These are phyloP conservation scores for Pulveroboletus sp. DNA, from an alignment of 768 basidiomycete genomes.

Conservation along the genomic window DNA sequence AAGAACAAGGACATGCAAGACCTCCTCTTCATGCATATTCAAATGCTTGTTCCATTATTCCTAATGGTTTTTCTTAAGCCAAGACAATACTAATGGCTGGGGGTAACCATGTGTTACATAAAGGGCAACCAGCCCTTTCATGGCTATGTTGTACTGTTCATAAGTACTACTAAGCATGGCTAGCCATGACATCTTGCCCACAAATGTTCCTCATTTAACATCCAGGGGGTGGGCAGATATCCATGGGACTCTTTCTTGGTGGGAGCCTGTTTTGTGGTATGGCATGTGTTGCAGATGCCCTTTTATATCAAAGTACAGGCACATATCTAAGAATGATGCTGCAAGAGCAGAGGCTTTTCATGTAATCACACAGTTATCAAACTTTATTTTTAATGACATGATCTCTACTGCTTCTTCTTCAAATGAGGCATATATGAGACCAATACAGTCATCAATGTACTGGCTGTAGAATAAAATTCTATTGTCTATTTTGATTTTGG, in stretches of 20 bases:
- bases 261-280: background rate
- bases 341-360: background rate
- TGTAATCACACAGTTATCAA: background rate
- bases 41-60: no score
- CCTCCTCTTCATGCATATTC: no score
- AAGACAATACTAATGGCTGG: no score
- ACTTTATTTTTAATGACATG: no score
- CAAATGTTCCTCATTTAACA: slow-evolving; percentile 7
- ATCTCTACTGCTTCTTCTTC: no score
- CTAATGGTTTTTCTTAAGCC: no score
- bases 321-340: slow-evolving; percentile 4
- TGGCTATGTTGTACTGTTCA: no score
- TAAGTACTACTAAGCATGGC: no score
- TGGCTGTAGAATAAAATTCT: background rate
- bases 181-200: no score
- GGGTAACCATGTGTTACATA: no score
- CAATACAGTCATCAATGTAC: background rate
- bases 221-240: background rate
- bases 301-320: background rate
- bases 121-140: no score
- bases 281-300: background rate
- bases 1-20: no score
- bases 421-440: background rate
- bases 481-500: background rate
- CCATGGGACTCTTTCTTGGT: slow-evolving; percentile 3